Conservation (phyloP, 306 rosid species). For the Vicia sativa region DNA sequence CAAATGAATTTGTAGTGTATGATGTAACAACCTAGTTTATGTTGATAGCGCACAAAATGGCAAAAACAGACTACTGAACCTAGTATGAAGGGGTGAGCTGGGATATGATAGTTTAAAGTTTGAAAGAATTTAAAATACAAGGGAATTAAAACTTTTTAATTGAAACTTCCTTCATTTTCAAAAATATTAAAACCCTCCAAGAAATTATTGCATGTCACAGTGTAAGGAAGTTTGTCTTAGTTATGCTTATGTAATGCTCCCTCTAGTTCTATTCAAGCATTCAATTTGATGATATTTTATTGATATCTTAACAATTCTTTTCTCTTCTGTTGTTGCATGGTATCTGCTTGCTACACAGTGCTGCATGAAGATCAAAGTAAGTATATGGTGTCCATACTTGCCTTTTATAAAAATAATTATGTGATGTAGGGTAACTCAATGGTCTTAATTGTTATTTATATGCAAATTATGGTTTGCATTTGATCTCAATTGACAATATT, state of each 20-base stretch:
- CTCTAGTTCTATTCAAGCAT: conserved; percentile 19
- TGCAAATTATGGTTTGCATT: conserved; percentile 18
- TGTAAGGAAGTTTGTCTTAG: conserved; percentile 9
- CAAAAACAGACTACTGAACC: conserved; percentile 30
- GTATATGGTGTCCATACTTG: conserved; percentile 44
- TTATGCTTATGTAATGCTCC: not conserved
- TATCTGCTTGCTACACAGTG: conserved; percentile 52
- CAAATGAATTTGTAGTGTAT: conserved; percentile 23
- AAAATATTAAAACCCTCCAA: not conserved
- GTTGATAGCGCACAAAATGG: conserved; percentile 8
- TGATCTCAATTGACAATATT: conserved; percentile 29
- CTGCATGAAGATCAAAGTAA: conserved; percentile 87
- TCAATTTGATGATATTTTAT: conserved; percentile 31
- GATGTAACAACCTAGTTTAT: not conserved
- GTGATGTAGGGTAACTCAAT: conserved; percentile 13
- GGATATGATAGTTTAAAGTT: conserved; percentile 7
- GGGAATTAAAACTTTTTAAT: not conserved
- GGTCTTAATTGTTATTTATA: conserved; percentile 10
- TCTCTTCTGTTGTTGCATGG: conserved; percentile 54
- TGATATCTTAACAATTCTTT: conserved; percentile 41
- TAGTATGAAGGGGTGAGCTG: not conserved
- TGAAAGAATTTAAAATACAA: conserved; percentile 17
- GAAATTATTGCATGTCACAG: not conserved
- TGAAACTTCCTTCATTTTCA: conserved; percentile 8
- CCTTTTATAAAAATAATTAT: conserved; percentile 8